Evolutionary conservation across 192 early-diverging fungal genomes (phyloP).

Genomic region (Rhizophagus clarus): DNA sequence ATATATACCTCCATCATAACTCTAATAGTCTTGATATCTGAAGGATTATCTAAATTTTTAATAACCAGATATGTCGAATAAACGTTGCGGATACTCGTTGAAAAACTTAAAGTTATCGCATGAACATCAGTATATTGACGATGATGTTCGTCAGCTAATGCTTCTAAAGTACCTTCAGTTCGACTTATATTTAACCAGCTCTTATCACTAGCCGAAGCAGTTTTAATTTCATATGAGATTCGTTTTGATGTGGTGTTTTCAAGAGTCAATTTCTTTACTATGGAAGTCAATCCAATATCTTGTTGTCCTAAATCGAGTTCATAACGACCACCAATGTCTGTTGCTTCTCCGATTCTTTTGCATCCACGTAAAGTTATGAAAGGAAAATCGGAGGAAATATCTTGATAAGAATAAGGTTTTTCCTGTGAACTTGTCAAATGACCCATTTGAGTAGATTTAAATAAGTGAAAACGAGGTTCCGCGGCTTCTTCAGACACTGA

Average conservation of each 20-base stretch:
- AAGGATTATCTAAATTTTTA: conserved; percentile 72
- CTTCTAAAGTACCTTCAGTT: conserved; percentile 71
- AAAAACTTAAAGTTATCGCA: conserved; percentile 66
- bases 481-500: conserved; percentile 32
- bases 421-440: background rate
- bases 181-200: conserved; percentile 70
- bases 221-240: conserved; percentile 64
- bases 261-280: conserved; percentile 65
- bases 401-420: background rate
- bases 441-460: background rate
- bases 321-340: conserved; percentile 63
- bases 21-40: conserved; percentile 73
- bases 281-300: conserved; percentile 58
- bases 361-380: conserved; percentile 68
- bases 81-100: conserved; percentile 58
- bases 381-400: conserved; percentile 38
- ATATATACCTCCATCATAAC: conserved; percentile 64
- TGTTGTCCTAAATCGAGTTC: conserved; percentile 82
- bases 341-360: conserved; percentile 56
- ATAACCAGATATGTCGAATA: conserved; percentile 74
- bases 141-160: conserved; percentile 39
- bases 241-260: conserved; percentile 58
- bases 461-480: background rate
- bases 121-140: conserved; percentile 41
- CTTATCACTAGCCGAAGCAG: conserved; percentile 56